A percentile compares a stretch with the other conserved stretches of the same genome.
Evolutionary conservation across 140 eudicot genomes (phyloP).

Genomic region (Senecio squalidus): DNA sequence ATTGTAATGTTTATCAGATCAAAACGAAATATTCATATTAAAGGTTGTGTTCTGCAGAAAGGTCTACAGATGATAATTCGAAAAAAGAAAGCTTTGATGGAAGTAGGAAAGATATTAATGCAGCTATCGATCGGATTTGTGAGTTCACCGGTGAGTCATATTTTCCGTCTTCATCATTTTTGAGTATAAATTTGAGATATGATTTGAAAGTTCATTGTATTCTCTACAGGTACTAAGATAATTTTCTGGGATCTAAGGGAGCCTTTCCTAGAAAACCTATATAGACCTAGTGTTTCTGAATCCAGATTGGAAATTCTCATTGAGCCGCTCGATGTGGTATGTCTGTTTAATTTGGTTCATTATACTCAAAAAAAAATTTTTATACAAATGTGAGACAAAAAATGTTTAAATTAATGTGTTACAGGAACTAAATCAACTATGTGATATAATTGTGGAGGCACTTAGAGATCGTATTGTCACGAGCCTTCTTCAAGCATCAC

Average conservation of each 20-base stretch:
- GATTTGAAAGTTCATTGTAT: constrained; percentile 1
- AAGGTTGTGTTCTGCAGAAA: constrained; percentile 34
- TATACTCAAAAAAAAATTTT: neutral
- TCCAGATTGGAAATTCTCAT: constrained; percentile 78
- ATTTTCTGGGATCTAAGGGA: constrained; percentile 94
- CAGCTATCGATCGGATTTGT: constrained; percentile 89
- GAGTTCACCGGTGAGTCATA: constrained; percentile 78
- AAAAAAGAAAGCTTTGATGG: constrained; percentile 82
- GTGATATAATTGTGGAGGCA: constrained; percentile 84
- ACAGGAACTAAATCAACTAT: constrained; percentile 87
- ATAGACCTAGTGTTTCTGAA: constrained; percentile 75
- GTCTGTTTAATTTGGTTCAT: constrained; percentile 12
- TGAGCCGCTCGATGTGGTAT: constrained; percentile 88
- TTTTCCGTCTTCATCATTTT: neutral
- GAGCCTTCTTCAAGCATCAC: constrained; percentile 90
- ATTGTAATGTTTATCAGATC: constrained; percentile 8
- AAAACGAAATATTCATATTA: constrained; percentile 11
- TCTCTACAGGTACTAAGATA: constrained; percentile 75
- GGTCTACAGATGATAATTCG: constrained; percentile 36
- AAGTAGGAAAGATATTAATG: constrained; percentile 91
- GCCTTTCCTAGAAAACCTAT: constrained; percentile 76
- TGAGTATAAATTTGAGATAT: neutral
- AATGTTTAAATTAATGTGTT: neutral
- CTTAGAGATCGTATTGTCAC: constrained; percentile 93
- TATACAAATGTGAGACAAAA: neutral